phyloP scores from a whole-genome alignment of 106 monocot species.

The Triglochin maritima region DNA sequence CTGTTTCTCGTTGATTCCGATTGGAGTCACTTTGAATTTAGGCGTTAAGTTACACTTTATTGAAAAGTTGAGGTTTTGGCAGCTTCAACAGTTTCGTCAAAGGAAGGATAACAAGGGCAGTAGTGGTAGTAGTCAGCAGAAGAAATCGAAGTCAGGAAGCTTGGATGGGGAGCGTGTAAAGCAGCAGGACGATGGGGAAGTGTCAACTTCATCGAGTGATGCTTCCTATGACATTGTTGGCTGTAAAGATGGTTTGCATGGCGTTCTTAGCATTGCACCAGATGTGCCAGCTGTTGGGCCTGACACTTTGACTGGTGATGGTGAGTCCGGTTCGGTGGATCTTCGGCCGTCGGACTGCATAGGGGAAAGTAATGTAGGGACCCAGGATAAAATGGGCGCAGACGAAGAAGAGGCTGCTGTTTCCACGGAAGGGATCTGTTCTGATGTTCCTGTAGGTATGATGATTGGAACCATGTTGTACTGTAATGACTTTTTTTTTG shows the following conservation, averaged over 20 bases:
- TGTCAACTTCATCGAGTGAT: background rate
- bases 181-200: background rate
- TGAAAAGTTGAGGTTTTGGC: background rate
- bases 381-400: background rate
- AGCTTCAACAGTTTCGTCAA: conserved; percentile 90
- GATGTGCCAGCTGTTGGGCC: background rate
- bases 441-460: background rate
- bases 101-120: conserved; percentile 77
- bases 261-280: conserved; percentile 2
- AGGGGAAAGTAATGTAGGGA: background rate
- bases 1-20: background rate
- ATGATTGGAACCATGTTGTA: too few relatives aligned
- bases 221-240: background rate
- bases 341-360: background rate
- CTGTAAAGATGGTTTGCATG: background rate
- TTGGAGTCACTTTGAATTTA: background rate
- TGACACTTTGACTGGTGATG: background rate
- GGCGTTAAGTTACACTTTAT: background rate
- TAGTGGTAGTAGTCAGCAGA: conserved; percentile 13
- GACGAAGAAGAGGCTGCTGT: background rate
- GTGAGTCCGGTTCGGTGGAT: background rate
- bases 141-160: conserved; percentile 1
- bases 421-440: conserved; percentile 14
- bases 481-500: too few relatives aligned
- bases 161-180: background rate